These are phyloP conservation scores for Trichoderma oligosporum DNA, from an alignment of 2,329 filamentous ascomycete genomes.

Conservation along the genomic window DNA sequence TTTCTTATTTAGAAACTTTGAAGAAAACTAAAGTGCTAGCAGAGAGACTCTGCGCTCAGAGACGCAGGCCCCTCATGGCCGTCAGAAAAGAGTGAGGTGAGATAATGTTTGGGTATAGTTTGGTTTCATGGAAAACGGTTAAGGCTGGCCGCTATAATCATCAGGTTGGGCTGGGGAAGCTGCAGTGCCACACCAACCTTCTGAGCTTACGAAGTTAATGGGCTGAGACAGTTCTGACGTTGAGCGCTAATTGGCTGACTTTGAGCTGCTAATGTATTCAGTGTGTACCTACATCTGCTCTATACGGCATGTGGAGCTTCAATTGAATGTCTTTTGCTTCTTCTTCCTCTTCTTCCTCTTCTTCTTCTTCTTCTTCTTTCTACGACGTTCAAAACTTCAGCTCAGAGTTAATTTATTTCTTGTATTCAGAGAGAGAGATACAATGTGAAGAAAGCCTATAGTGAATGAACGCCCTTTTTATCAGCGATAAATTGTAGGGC, in stretches of 20 bases:
- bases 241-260: not conserved
- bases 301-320: conserved; percentile 2
- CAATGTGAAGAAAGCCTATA: no score
- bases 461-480: no score
- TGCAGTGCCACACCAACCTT: conserved; percentile 8
- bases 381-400: not conserved
- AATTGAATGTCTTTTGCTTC: not conserved
- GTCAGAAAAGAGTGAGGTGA: conserved; percentile 2
- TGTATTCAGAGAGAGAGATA: no score
- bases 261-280: no score
- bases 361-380: not conserved
- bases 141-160: not conserved
- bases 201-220: no score
- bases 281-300: not conserved
- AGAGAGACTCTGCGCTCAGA: conserved; percentile 10
- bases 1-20: no score
- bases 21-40: not conserved
- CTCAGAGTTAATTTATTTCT: no score
- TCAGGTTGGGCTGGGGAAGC: conserved; percentile 7
- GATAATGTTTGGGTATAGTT: not conserved
- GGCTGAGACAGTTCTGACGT: conserved; percentile 7
- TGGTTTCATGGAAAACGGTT: not conserved
- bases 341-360: not conserved
- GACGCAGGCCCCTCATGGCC: conserved; percentile 16
- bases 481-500: no score